Evolutionary conservation across 306 rosid genomes (phyloP), one percentile per base, ranked within the genome.

Genomic region (Geum urbanum): DNA sequence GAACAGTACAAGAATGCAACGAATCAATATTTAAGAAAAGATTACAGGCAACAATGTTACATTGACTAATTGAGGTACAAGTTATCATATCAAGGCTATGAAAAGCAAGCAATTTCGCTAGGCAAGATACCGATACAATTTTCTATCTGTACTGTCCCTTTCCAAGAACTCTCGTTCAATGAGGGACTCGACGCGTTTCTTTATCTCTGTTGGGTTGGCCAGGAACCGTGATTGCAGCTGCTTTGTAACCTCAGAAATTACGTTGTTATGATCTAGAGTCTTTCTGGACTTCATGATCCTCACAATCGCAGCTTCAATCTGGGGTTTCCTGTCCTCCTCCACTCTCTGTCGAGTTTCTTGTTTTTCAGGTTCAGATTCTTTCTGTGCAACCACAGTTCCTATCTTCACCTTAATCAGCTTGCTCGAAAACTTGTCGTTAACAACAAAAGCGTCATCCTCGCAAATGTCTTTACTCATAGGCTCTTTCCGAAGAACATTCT

Each of bases 121-220:
- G 12, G 95, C 90, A 83, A 89, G 85, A 78, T 87, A 89, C 40
- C 89, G 85, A 68, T 89, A 87, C 76, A 83, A 40, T 69, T 81
- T 87, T 79, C 86, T 75, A 82, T 91, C 96, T 15, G 40, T 66
- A 22, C 63, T 48, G 75, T 92, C 96, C 76, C 97, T 83, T 80
- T 87, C 96, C 86, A 92, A 72, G 76, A 92, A 91, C 10, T 91
- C 97, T 72, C 95, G 72, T 81, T 91, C 94, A n/a, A 91, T 84
- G 16, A 91, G 94, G 67, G 97, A 89, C 79, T 91, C 98, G 0
- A 92, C 86, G 60, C 96, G 85, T 77, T 86, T 92, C 76, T 92
- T 92, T 44, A 92, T 83, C 79, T 87, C 95, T 0, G 85, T 87
- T 0, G 95, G 96, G 74, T 92, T 89, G 15, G 92, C 81, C 6